Percentiles rank a stretch among this genome's conserved stretches.
phyloP scores from a whole-genome alignment of 768 basidiomycete species.

The Fomitopsis pulvina region DNA sequence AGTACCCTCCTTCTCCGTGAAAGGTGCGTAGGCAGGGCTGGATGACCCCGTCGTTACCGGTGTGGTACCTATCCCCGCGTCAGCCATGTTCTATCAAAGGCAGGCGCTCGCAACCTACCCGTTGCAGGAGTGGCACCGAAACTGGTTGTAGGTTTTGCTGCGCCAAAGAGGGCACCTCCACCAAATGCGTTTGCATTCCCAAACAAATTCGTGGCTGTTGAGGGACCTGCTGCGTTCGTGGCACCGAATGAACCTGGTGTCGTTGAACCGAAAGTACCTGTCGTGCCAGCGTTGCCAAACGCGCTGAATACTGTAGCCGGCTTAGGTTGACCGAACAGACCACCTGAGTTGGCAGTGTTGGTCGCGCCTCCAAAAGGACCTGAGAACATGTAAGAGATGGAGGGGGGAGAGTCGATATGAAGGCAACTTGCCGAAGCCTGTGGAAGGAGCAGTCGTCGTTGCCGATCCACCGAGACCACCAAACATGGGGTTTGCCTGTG shows the following conservation, averaged over 20 bases:
- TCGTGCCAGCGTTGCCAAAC: constrained; percentile 53
- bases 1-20: constrained; percentile 59
- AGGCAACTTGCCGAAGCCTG: constrained; percentile 29
- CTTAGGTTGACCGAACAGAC: constrained; percentile 59
- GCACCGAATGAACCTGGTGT: constrained; percentile 36
- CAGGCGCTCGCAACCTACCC: constrained; percentile 16
- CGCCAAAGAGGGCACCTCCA: constrained; percentile 53
- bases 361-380: constrained; percentile 32
- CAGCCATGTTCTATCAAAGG: constrained; percentile 37
- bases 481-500: constrained; percentile 75
- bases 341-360: constrained; percentile 31
- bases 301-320: constrained; percentile 72
- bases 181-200: constrained; percentile 27
- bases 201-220: constrained; percentile 27
- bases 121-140: constrained; percentile 39
- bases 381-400: constrained; percentile 12
- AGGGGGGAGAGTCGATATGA: constrained; percentile 9
- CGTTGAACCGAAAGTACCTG: constrained; percentile 44
- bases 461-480: constrained; percentile 43
- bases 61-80: constrained; percentile 28
- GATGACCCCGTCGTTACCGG: constrained; percentile 65
- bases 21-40: constrained; percentile 54
- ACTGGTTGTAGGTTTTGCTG: constrained; percentile 35
- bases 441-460: constrained; percentile 22
- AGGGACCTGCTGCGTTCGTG: constrained; percentile 21